Evolutionary conservation across 805 yeast genomes (phyloP).

Genomic region (Cephaloascus fragrans): DNA sequence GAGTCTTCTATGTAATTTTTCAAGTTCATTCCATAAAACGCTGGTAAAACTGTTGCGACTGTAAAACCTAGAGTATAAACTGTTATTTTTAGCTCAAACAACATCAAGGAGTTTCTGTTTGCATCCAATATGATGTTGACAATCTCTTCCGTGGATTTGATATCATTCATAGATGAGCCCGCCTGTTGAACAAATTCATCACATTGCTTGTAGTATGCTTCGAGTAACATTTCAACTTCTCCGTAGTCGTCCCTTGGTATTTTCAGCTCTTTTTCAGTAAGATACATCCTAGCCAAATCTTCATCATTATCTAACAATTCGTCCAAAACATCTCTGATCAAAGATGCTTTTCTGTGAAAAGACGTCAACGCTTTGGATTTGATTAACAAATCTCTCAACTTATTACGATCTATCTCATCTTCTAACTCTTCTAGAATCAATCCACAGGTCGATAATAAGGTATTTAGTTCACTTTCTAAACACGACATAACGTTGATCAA

Average conservation of each 20-base stretch:
- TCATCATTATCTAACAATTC: conserved; percentile 83
- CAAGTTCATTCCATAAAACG: conserved; percentile 83
- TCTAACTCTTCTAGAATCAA: conserved; percentile 62
- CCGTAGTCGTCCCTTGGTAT: conserved; percentile 31
- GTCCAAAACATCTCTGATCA: conserved; percentile 75
- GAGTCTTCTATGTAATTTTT: conserved; percentile 72
- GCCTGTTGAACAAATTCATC: conserved; percentile 92
- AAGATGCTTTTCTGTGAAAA: conserved; percentile 64
- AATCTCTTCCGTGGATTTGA: conserved; percentile 86
- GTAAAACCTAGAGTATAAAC: conserved; percentile 81
- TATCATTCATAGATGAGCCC: conserved; percentile 72
- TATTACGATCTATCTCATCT: conserved; percentile 67
- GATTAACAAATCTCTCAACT: conserved; percentile 62
- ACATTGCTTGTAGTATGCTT: conserved; percentile 83
- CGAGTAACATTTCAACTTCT: conserved; percentile 80
- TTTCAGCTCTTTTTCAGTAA: conserved; percentile 30
- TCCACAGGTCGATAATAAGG: conserved; percentile 50
- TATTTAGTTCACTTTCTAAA: conserved; percentile 64
- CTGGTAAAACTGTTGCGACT: conserved; percentile 76
- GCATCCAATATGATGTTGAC: conserved; percentile 88
- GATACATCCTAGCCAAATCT: conserved; percentile 70
- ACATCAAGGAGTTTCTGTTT: conserved; percentile 82
- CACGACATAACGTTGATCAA: conserved; percentile 72
- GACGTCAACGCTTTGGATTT: conserved; percentile 62
- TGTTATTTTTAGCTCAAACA: conserved; percentile 73